Base-by-base conservation (phyloP, 2,329 filamentous ascomycete genomes). In the Ophiostoma novo-ulmi region DNA sequence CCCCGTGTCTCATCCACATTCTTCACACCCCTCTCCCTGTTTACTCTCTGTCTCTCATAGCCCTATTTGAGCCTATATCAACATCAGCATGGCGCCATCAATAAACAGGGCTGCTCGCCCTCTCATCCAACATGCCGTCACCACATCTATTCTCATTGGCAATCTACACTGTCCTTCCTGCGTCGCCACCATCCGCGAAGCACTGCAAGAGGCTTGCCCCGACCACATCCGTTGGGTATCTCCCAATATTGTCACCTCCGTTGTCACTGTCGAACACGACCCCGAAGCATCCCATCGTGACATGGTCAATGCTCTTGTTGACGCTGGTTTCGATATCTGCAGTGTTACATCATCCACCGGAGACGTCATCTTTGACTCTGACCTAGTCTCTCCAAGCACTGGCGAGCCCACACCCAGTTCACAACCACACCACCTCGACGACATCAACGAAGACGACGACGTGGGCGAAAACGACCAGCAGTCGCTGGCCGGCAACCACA, bases 161-260 rank as follows among this genome's bases (percentile, higher is more conserved):
- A 93, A 93, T 78, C 83, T 93, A n/a, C 91, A 93, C 79, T 93
- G 91, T 80, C 88, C 90, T 17, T 91, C 89, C 72, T 93, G 91
- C 78, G 87, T 92, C 68, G 85, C 86, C 48, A 83, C 85, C 74
- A 92, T 93, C 76, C 83, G 87, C 76, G 81, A 84, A 70, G 83
- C 85, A 72, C 80, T 93, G 71, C 81, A 77, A 71, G 82, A 81
- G 64, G 78, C 78, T 26, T 85, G 80, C 74, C 76, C 75, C 69
- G 78, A 76, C 80, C 85, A 77, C 76, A 80, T 82, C 81, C 82
- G 76, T 70, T 88, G 86, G 80, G 85, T 92, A 39, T 89, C 88
- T 73, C 86, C 89, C 72, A 92, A 91, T 74, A 86, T 92, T 72
- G 85, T 92, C 75, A 89, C 89, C 55, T 91, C 90, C 67, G 87